Evolutionary conservation across 129 eudicot species (phyloP).

Genomic region (Flaveria trinervia): DNA sequence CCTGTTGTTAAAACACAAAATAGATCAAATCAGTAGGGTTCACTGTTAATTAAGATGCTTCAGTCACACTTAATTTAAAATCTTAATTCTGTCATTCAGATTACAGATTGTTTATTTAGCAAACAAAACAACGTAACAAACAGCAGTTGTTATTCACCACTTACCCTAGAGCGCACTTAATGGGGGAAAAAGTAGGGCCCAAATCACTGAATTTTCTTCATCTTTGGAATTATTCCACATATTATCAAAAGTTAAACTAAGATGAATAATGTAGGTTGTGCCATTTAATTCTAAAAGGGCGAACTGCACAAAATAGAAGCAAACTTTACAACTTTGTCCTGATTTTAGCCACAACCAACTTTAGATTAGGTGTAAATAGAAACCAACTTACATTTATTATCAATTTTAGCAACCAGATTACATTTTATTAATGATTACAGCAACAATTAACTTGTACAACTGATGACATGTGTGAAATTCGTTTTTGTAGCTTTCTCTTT

Average conservation of each 20-base stretch:
- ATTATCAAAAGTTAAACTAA: neutral
- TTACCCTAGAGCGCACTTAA: neutral
- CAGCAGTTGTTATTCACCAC: neutral
- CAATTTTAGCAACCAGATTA: neutral
- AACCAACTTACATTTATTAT: neutral
- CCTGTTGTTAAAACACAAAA: conserved; percentile 42
- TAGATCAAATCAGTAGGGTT: conserved; percentile 11
- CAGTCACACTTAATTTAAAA: neutral
- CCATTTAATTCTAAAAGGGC: neutral
- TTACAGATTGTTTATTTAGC: too few relatives aligned
- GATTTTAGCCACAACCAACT: neutral
- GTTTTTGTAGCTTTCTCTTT: neutral
- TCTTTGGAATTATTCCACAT: neutral
- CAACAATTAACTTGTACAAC: neutral
- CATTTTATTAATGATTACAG: neutral
- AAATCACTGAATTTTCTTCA: neutral
- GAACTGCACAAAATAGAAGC: neutral
- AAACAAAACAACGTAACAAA: too few relatives aligned
- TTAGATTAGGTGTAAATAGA: neutral
- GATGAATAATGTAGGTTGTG: neutral
- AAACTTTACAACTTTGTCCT: neutral
- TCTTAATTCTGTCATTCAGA: neutral
- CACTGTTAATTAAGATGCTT: neutral
- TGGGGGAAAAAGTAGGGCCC: neutral
- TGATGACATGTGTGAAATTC: neutral